Evolutionary conservation across 495 filamentous ascomycete genomes (phyloP).

Genomic region (Penicillium nucicola): DNA sequence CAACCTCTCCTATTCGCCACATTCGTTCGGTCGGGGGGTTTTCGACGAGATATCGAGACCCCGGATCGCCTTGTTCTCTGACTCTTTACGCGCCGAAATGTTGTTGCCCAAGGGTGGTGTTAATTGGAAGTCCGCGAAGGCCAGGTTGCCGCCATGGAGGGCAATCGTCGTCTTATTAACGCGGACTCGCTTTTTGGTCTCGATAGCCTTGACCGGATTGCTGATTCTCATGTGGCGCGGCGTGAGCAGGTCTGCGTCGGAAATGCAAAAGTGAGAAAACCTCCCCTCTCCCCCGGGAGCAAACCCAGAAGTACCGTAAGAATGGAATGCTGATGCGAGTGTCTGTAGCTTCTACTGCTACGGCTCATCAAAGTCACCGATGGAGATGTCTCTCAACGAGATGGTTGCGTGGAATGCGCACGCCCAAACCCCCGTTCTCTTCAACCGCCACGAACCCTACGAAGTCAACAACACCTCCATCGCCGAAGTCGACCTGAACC

Average conservation of each 20-base stretch:
- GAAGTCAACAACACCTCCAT: constrained; percentile 81
- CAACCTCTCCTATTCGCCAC: constrained; percentile 17
- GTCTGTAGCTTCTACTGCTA: constrained; percentile 87
- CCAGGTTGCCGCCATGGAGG: constrained; percentile 77
- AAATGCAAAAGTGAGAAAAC: constrained; percentile 86
- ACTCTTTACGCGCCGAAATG: constrained; percentile 39
- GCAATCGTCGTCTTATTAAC: constrained; percentile 75
- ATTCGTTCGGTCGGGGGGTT: constrained; percentile 31
- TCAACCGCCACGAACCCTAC: constrained; percentile 89
- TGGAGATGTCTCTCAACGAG: constrained; percentile 90
- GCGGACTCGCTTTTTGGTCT: constrained; percentile 74
- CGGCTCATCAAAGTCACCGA: constrained; percentile 87
- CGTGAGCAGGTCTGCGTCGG: constrained; percentile 72
- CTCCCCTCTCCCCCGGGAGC: not conserved
- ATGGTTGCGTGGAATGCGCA: constrained; percentile 85
- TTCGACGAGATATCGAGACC: constrained; percentile 1
- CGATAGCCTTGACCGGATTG: constrained; percentile 66
- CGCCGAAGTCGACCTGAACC: constrained; percentile 75
- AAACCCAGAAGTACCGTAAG: not conserved
- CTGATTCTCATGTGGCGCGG: constrained; percentile 89
- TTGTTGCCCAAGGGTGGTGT: constrained; percentile 85
- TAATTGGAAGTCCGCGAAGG: constrained; percentile 86
- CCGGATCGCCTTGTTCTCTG: constrained; percentile 6
- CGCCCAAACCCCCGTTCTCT: constrained; percentile 85
- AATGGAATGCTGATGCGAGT: constrained; percentile 15